Percentiles rank a stretch among this genome's conserved stretches.
These are phyloP conservation scores for Podospora pseudocomata DNA, from an alignment of 495 filamentous ascomycete genomes.

Conservation along the genomic window DNA sequence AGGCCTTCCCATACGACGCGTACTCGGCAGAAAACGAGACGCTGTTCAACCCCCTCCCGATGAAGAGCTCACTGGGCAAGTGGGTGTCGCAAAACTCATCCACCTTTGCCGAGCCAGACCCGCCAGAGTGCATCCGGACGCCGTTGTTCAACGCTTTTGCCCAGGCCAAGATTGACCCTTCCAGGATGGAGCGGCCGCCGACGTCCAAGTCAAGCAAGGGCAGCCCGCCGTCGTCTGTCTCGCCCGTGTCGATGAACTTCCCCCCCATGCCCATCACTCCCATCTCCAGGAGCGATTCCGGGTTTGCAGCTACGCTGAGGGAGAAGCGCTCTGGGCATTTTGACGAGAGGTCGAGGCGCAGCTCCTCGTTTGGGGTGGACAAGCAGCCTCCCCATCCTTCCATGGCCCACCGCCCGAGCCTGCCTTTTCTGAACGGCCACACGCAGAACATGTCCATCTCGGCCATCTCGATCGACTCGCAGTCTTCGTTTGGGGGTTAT, in stretches of 20 bases:
- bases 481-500: conserved; percentile 72
- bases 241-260: conserved; percentile 77
- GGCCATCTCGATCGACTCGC: conserved; percentile 69
- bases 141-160: conserved; percentile 88
- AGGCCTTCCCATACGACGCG: conserved; percentile 83
- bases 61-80: conserved; percentile 69
- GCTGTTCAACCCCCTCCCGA: conserved; percentile 67
- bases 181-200: conserved; percentile 67
- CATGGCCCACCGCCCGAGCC: conserved; percentile 64
- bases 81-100: conserved; percentile 85
- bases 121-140: conserved; percentile 39
- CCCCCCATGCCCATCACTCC: conserved; percentile 69
- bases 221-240: conserved; percentile 81
- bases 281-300: conserved; percentile 84
- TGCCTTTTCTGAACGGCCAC: conserved; percentile 77
- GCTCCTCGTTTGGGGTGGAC: conserved; percentile 85
- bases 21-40: conserved; percentile 82
- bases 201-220: conserved; percentile 73
- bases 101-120: conserved; percentile 69
- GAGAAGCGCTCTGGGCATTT: conserved; percentile 97
- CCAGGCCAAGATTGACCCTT: conserved; percentile 64
- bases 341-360: conserved; percentile 76
- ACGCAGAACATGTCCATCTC: conserved; percentile 78
- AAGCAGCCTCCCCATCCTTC: conserved; percentile 52
- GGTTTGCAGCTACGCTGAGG: conserved; percentile 77